Conservation (phyloP, 805 yeast genomes). For the Barnettozyma salicaria region DNA sequence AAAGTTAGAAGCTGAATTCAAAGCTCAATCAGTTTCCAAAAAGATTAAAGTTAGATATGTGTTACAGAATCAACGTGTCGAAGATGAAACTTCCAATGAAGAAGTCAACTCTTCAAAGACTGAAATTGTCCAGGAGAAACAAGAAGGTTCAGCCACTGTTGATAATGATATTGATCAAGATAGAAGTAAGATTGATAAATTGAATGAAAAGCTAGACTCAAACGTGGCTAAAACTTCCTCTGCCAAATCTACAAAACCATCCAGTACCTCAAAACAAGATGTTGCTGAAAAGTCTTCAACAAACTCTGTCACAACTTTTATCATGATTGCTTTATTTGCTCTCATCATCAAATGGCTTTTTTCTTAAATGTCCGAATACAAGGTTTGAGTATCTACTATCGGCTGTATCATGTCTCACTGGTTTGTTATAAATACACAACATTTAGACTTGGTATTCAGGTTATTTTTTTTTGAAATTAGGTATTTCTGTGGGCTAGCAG, state of each 20-base stretch:
- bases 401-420: no score
- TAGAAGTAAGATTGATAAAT: constrained; percentile 36
- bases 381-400: no score
- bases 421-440: not conserved
- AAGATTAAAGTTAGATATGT: constrained; percentile 60
- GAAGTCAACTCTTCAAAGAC: constrained; percentile 2
- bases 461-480: no score
- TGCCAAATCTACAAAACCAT: constrained; percentile 1
- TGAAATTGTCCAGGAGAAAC: constrained; percentile 8
- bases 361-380: constrained; percentile 28
- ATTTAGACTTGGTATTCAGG: no score
- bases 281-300: constrained; percentile 28
- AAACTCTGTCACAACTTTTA: constrained; percentile 46
- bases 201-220: constrained; percentile 41
- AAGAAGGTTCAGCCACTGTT: not conserved
- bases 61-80: constrained; percentile 19
- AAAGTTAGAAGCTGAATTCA: constrained; percentile 55
- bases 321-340: constrained; percentile 48
- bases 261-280: constrained; percentile 18
- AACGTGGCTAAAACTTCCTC: constrained; percentile 27
- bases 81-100: constrained; percentile 13
- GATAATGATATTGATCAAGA: constrained; percentile 34
- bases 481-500: no score
- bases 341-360: constrained; percentile 67
- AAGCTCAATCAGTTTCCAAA: constrained; percentile 50